These are phyloP conservation scores for Sporothrix inflata DNA, from an alignment of 2,329 filamentous ascomycete genomes.

Conservation along the genomic window DNA sequence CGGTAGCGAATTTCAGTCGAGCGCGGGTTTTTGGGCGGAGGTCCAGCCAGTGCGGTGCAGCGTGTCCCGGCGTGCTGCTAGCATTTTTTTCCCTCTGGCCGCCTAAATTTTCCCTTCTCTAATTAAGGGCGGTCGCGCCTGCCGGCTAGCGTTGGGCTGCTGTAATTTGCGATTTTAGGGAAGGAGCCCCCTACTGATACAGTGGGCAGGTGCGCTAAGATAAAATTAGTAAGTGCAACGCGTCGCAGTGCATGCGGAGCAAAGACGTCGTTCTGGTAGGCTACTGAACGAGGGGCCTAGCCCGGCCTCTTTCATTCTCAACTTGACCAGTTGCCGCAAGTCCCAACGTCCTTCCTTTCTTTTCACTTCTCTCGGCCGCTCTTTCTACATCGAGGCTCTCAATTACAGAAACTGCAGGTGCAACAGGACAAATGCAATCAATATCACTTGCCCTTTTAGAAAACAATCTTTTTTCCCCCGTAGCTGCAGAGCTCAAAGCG, in stretches of 20 bases:
- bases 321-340: too few relatives aligned
- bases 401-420: background rate
- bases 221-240: conserved; percentile 9
- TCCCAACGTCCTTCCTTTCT: background rate
- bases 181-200: background rate
- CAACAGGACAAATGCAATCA: background rate
- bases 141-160: background rate
- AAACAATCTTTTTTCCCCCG: background rate
- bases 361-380: background rate
- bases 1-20: conserved; percentile 31
- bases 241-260: background rate
- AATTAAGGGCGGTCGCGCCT: background rate
- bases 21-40: conserved; percentile 25
- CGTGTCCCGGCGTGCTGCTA: background rate
- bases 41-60: background rate
- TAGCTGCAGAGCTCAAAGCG: background rate
- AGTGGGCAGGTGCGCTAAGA: background rate
- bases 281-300: background rate
- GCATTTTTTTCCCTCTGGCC: background rate
- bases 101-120: background rate
- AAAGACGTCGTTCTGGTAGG: background rate
- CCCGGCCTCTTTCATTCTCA: too few relatives aligned
- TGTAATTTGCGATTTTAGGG: background rate
- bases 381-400: background rate
- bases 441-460: too few relatives aligned